Conservation (phyloP, 1,284 basidiomycete species). For the Irpex sp. region DNA sequence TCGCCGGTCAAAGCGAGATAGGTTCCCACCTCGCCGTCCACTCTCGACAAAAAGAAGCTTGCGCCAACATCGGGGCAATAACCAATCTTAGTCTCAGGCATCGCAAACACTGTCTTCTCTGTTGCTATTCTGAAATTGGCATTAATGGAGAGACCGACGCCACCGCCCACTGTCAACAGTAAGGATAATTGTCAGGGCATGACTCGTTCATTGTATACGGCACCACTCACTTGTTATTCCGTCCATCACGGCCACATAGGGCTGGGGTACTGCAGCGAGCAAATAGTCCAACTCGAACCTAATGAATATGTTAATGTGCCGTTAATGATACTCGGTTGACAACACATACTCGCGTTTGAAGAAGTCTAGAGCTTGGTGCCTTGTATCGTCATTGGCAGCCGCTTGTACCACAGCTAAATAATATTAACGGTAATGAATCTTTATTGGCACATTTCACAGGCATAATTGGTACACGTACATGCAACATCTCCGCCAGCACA, state of each 20-base stretch:
- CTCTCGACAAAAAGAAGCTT: constrained; percentile 82
- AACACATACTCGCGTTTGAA: constrained; percentile 83
- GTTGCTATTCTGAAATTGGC: constrained; percentile 94
- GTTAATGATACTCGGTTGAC: neutral
- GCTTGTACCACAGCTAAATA: constrained; percentile 48
- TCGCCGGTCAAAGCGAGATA: constrained; percentile 92
- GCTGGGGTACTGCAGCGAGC: constrained; percentile 77
- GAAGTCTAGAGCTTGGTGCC: constrained; percentile 71
- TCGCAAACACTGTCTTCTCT: constrained; percentile 90
- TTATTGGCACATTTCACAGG: neutral
- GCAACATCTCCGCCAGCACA: constrained; percentile 96
- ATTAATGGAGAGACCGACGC: constrained; percentile 86
- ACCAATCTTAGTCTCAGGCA: constrained; percentile 96
- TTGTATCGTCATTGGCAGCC: constrained; percentile 46
- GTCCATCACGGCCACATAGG: constrained; percentile 89
- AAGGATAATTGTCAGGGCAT: neutral
- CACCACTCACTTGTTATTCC: constrained; percentile 80
- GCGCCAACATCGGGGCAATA: constrained; percentile 92
- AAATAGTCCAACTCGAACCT: constrained; percentile 90
- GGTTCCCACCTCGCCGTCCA: constrained; percentile 91
- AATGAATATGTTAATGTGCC: neutral
- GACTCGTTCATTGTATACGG: constrained; percentile 7
- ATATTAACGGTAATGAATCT: neutral
- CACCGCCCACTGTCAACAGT: constrained; percentile 81
- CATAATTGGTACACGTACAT: constrained; percentile 43